Evolutionary conservation across 2,329 filamentous ascomycete species (phyloP).

Genomic region (Arthrobotrys sinensis): DNA sequence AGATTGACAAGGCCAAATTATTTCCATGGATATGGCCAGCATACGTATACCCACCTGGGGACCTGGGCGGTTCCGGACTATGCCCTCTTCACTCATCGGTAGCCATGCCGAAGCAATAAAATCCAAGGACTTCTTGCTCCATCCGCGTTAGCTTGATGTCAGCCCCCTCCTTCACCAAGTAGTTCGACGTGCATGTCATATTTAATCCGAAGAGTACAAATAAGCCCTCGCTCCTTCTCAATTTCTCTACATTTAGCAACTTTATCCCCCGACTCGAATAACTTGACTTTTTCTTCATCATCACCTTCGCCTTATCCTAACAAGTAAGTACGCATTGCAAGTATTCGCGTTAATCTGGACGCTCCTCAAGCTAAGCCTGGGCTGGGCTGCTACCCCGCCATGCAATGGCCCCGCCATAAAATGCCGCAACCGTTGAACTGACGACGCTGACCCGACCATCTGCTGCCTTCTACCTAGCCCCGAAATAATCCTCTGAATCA

Average conservation of each 20-base stretch:
- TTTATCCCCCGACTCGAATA: slow-evolving; percentile 5
- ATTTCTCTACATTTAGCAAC: slow-evolving; percentile 42
- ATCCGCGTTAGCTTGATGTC: slow-evolving; percentile 44
- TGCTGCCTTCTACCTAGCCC: slow-evolving; percentile 23
- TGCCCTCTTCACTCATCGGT: neutral
- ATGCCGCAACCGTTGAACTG: slow-evolving; percentile 40
- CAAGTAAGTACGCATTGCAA: neutral
- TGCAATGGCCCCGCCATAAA: slow-evolving; percentile 26
- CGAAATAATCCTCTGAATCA: slow-evolving; percentile 16
- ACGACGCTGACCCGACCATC: slow-evolving; percentile 20
- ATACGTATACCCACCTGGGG: slow-evolving; percentile 1
- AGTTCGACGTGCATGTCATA: neutral
- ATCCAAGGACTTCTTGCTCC: slow-evolving; percentile 18
- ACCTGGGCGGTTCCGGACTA: neutral
- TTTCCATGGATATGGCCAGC: neutral
- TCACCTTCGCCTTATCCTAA: neutral
- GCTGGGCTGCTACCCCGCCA: slow-evolving; percentile 29
- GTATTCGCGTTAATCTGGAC: neutral
- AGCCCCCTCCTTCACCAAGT: slow-evolving; percentile 27
- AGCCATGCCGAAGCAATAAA: slow-evolving; percentile 17
- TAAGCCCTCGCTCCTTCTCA: slow-evolving; percentile 34
- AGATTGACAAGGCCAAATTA: too few relatives aligned
- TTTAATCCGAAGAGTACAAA: slow-evolving; percentile 29
- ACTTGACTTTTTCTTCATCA: neutral
- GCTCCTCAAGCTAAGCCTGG: neutral